Evolutionary conservation across 2,329 filamentous ascomycete species (phyloP).

Genomic region (Lecanoromycetidae sp.): DNA sequence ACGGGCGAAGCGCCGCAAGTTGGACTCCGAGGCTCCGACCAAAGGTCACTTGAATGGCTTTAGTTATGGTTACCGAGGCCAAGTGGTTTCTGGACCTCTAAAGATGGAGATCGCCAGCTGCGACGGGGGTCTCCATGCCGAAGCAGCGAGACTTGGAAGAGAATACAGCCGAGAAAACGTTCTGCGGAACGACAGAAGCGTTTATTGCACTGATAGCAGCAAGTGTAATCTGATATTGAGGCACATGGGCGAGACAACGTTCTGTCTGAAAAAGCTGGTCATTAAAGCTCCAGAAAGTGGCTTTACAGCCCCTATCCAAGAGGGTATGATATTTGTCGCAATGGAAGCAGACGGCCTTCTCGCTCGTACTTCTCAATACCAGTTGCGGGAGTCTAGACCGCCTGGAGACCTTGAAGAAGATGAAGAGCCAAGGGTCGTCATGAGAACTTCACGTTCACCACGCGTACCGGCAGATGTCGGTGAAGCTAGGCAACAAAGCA

Average conservation of each 20-base stretch:
- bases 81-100: constrained; percentile 69
- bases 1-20: constrained; percentile 53
- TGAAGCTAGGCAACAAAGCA: no score
- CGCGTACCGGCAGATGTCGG: no score
- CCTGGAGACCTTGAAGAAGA: neutral
- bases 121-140: constrained; percentile 61
- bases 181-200: constrained; percentile 65
- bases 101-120: constrained; percentile 83
- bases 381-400: constrained; percentile 50
- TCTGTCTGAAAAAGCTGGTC: constrained; percentile 71
- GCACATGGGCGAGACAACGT: constrained; percentile 68
- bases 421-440: constrained; percentile 8
- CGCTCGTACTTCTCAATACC: constrained; percentile 59
- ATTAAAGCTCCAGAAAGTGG: constrained; percentile 73
- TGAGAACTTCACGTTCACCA: no score
- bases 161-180: constrained; percentile 68
- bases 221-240: constrained; percentile 76
- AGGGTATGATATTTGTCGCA: constrained; percentile 83
- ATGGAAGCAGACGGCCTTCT: constrained; percentile 73
- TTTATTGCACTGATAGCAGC: constrained; percentile 83
- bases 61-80: constrained; percentile 75
- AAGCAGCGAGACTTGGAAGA: constrained; percentile 40
- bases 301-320: constrained; percentile 76
- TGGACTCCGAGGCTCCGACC: constrained; percentile 50
- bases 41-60: constrained; percentile 41